These are phyloP conservation scores for Kitagawia praeruptora DNA, from an alignment of 129 eudicot species.

Conservation along the genomic window DNA sequence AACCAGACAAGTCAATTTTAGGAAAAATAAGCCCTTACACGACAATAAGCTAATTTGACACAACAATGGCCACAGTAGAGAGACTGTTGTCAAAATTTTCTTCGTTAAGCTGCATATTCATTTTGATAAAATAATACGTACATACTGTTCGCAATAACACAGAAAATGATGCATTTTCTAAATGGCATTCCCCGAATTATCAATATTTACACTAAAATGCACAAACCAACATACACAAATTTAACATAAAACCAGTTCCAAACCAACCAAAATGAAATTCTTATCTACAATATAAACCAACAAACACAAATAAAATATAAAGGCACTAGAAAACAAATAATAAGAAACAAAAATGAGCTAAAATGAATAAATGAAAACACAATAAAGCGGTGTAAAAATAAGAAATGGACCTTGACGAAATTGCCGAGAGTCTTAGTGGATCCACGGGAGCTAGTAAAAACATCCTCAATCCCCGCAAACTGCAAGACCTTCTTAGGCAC, in stretches of 20 bases:
- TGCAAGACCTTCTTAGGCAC: constrained; percentile 74
- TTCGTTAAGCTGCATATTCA: too few species aligned
- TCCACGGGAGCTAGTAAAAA: constrained; percentile 64
- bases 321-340: not conserved
- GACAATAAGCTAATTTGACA: too few species aligned
- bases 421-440: constrained; percentile 72
- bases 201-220: too few species aligned
- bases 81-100: not conserved
- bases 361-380: not conserved
- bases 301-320: too few species aligned
- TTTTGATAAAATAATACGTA: too few species aligned
- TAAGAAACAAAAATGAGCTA: not conserved
- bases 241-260: not conserved
- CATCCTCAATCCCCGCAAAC: constrained; percentile 82
- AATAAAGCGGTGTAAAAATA: not conserved
- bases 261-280: too few species aligned
- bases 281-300: too few species aligned
- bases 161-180: not conserved
- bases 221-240: not conserved
- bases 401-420: constrained; percentile 52
- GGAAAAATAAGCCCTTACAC: not conserved
- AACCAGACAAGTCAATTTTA: not conserved
- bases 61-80: too few species aligned
- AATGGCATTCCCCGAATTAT: too few species aligned
- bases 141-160: not conserved